These are phyloP conservation scores for Cucurbita moschata DNA, from an alignment of 306 rosid species.

Conservation along the genomic window DNA sequence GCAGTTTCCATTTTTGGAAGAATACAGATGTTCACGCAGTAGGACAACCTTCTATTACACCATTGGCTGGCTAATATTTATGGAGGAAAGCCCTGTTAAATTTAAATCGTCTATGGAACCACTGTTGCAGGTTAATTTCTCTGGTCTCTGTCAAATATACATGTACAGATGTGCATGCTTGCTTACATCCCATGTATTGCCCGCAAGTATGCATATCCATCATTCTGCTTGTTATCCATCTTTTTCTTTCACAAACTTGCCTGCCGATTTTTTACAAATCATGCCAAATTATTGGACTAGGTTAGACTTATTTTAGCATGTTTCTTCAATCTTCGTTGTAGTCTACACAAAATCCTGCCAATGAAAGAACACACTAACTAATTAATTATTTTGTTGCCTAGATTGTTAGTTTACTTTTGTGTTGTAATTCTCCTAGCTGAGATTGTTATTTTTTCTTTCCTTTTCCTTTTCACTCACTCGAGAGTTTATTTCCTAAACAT, in stretches of 20 bases:
- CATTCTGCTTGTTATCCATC: neutral
- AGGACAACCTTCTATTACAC: slow-evolving; percentile 86
- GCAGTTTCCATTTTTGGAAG: slow-evolving; percentile 85
- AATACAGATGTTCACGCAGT: slow-evolving; percentile 80
- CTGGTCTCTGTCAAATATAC: neutral
- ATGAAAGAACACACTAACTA: neutral
- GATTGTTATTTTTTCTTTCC: too few relatives aligned
- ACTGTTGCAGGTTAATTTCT: slow-evolving; percentile 54
- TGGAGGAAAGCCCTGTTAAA: slow-evolving; percentile 88
- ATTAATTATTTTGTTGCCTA: neutral
- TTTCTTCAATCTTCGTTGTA: too few relatives aligned
- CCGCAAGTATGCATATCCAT: neutral
- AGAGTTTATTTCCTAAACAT: too few relatives aligned
- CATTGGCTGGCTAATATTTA: slow-evolving; percentile 82
- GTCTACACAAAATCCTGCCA: neutral
- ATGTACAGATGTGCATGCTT: neutral
- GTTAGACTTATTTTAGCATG: too few relatives aligned
- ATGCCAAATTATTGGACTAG: neutral
- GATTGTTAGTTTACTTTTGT: too few relatives aligned
- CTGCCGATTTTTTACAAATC: neutral
- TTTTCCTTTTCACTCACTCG: too few relatives aligned
- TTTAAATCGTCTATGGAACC: slow-evolving; percentile 98
- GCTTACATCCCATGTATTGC: neutral
- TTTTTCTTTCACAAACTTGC: neutral
- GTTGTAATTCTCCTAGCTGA: too few relatives aligned